Percentiles rank a stretch among this genome's conserved stretches.
These are phyloP conservation scores for Citrus trifoliata DNA, from an alignment of 345 rosid species.

Conservation along the genomic window DNA sequence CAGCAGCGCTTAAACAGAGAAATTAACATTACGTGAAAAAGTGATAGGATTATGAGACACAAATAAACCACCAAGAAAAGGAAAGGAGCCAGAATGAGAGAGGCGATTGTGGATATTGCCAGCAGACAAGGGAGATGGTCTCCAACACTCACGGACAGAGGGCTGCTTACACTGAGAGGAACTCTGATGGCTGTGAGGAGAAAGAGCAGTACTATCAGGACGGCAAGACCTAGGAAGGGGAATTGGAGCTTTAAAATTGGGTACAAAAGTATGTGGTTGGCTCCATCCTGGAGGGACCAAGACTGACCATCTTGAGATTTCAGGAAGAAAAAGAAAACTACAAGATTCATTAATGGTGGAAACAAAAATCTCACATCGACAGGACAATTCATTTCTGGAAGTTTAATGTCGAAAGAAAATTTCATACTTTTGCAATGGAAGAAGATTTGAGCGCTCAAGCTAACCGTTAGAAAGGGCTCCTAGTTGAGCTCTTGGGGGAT, in stretches of 20 bases:
- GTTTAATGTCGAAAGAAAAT: no score
- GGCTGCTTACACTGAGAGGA: not conserved
- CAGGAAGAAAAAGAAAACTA: not conserved
- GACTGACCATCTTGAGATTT: not conserved
- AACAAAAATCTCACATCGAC: not conserved
- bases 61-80: not conserved
- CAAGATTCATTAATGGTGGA: not conserved
- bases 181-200: not conserved
- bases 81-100: not conserved
- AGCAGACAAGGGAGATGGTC: not conserved
- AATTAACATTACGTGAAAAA: not conserved
- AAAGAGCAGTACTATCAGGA: not conserved
- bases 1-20: not conserved
- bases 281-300: not conserved
- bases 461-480: no score
- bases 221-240: not conserved
- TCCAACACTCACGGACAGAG: not conserved
- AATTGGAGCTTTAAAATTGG: not conserved
- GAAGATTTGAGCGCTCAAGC: no score
- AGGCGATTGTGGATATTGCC: not conserved
- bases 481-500: no score
- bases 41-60: not conserved
- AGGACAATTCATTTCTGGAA: not conserved
- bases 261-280: not conserved
- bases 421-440: no score